phyloP scores from a whole-genome alignment of 1,284 basidiomycete genomes.

The Cryptococcus maquisensis region DNA sequence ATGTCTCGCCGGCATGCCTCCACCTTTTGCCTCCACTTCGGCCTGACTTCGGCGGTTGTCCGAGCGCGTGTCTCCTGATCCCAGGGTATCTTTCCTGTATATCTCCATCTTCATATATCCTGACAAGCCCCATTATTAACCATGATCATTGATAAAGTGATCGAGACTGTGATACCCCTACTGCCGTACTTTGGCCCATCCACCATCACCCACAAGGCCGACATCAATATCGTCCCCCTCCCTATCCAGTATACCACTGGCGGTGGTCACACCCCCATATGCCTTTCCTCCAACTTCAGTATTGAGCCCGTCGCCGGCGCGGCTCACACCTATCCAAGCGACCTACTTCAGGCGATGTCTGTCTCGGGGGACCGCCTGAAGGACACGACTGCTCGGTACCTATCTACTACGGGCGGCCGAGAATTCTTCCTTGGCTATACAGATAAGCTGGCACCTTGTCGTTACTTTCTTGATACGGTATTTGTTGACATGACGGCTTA shows the following conservation, averaged over 20 bases:
- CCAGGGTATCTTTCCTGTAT: not conserved
- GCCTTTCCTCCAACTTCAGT: conserved; percentile 5
- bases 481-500: not conserved
- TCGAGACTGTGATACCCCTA: not conserved
- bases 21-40: too few species aligned
- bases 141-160: not conserved
- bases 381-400: not conserved
- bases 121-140: not conserved
- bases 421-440: conserved; percentile 1
- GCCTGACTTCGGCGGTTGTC: too few species aligned
- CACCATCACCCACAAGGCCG: not conserved
- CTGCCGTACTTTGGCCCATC: not conserved
- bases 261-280: conserved; percentile 4
- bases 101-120: not conserved
- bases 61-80: too few species aligned
- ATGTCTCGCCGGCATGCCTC: too few species aligned
- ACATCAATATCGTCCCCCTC: not conserved
- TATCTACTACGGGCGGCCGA: not conserved
- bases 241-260: not conserved
- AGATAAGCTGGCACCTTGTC: not conserved
- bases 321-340: not conserved
- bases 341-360: not conserved
- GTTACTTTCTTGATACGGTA: not conserved
- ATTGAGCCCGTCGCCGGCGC: not conserved
- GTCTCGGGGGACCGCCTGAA: not conserved